A percentile compares a stretch with the other conserved stretches of the same genome.
Evolutionary conservation across 75 land plant species (phyloP).

Genomic region (Pinus tabuliformis): DNA sequence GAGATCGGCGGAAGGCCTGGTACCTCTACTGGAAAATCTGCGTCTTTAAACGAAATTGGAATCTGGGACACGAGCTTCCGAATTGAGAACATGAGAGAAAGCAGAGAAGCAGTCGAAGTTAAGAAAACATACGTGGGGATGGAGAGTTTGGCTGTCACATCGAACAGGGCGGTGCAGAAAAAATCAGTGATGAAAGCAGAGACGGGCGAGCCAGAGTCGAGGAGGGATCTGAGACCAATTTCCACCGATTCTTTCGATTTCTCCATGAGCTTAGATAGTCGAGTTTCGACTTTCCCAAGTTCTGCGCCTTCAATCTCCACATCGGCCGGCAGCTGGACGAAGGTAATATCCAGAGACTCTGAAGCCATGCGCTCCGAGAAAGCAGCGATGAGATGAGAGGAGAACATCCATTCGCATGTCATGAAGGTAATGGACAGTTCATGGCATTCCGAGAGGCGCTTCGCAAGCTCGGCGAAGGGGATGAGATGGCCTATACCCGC

Average conservation of each 20-base stretch:
- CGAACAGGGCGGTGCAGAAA: constrained; percentile 12
- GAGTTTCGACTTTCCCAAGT: background rate
- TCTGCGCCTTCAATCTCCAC: background rate
- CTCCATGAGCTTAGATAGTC: background rate
- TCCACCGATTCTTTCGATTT: background rate
- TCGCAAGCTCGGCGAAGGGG: constrained; percentile 54
- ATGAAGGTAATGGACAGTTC: constrained; percentile 27
- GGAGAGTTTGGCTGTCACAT: constrained; percentile 23
- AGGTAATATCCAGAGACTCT: background rate
- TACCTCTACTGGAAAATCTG: constrained; percentile 20
- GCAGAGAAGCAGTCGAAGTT: constrained; percentile 16
- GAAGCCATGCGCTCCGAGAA: background rate
- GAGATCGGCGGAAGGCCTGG: constrained; percentile 36
- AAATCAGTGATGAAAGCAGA: constrained; percentile 38
- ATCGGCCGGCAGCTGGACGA: background rate
- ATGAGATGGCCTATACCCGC: constrained; percentile 60
- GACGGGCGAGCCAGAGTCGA: constrained; percentile 9
- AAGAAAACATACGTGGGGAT: constrained; percentile 31
- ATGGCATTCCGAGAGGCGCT: constrained; percentile 29
- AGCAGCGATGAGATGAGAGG: background rate
- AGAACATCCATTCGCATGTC: background rate
- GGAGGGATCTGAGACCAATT: constrained; percentile 1
- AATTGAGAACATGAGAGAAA: constrained; percentile 18
- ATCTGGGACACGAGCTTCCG: constrained; percentile 9
- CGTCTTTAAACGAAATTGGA: constrained; percentile 18